Percentiles rank a stretch among this genome's conserved stretches.
Evolutionary conservation across 1,139 yeast genomes (phyloP).

Genomic region (Ogataea hybrid): DNA sequence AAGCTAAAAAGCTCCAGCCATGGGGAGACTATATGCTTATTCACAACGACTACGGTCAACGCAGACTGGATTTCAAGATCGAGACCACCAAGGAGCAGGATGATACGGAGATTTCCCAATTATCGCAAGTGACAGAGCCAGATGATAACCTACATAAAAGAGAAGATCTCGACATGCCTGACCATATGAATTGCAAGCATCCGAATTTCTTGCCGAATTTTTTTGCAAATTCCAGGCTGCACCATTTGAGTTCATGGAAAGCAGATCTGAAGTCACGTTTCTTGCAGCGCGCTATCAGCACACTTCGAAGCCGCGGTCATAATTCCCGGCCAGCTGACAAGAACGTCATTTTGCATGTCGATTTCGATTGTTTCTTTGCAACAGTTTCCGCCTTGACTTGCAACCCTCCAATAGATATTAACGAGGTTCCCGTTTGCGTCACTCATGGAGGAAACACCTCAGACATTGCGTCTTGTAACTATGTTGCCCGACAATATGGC

Average conservation of each 20-base stretch:
- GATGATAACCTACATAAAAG: slow-evolving; percentile 10
- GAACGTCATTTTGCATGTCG: slow-evolving; percentile 67
- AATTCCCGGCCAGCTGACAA: neutral
- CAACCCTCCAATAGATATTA: slow-evolving; percentile 51
- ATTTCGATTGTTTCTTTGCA: slow-evolving; percentile 93
- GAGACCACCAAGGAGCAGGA: slow-evolving; percentile 12
- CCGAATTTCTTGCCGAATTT: slow-evolving; percentile 72
- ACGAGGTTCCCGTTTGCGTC: slow-evolving; percentile 72
- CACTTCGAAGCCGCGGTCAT: slow-evolving; percentile 14
- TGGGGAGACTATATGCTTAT: slow-evolving; percentile 71
- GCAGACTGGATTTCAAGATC: slow-evolving; percentile 33
- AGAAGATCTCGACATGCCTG: slow-evolving; percentile 11
- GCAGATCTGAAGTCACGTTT: slow-evolving; percentile 67
- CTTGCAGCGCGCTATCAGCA: slow-evolving; percentile 40
- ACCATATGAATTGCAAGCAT: slow-evolving; percentile 59
- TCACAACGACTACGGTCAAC: slow-evolving; percentile 51
- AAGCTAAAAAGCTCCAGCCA: slow-evolving; percentile 44
- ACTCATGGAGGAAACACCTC: slow-evolving; percentile 71
- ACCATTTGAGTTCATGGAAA: slow-evolving; percentile 87
- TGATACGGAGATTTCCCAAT: slow-evolving; percentile 10
- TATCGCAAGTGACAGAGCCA: slow-evolving; percentile 22
- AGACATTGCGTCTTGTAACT: slow-evolving; percentile 93
- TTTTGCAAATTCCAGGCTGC: slow-evolving; percentile 80
- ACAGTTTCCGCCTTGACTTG: slow-evolving; percentile 68
- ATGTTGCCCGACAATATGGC: slow-evolving; percentile 73